phyloP scores from a whole-genome alignment of 2,329 filamentous ascomycete genomes.

The Fusarium anthophilum region DNA sequence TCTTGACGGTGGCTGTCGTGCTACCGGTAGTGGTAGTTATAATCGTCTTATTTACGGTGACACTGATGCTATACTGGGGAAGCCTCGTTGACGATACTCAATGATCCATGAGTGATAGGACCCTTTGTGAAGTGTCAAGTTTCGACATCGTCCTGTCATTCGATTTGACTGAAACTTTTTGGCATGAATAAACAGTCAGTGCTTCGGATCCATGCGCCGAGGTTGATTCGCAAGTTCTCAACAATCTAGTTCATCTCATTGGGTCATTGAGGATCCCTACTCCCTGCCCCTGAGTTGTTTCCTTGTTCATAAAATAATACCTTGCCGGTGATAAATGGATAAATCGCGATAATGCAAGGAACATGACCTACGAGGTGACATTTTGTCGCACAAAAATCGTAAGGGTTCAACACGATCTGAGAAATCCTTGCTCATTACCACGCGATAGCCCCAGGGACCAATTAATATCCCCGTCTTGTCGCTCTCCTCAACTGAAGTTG shows the following conservation, averaged over 20 bases:
- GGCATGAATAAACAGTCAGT: neutral
- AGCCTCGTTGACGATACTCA: neutral
- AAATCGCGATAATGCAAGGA: slow-evolving; percentile 3
- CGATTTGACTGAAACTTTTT: neutral
- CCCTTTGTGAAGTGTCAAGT: slow-evolving; percentile 12
- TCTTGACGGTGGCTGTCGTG: neutral
- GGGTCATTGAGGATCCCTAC: neutral
- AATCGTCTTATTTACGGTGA: neutral
- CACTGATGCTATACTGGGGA: neutral
- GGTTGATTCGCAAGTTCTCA: neutral
- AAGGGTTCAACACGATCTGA: neutral
- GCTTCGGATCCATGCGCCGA: slow-evolving; percentile 2
- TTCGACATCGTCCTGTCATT: slow-evolving; percentile 1
- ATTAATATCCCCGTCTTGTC: neutral
- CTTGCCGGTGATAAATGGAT: neutral
- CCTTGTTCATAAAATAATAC: neutral
- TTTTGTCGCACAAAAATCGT: neutral
- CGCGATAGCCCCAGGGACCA: neutral
- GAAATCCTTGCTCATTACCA: slow-evolving; percentile 11
- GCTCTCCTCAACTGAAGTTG: slow-evolving; percentile 19
- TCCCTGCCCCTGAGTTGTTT: slow-evolving; percentile 6
- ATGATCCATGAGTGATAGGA: neutral
- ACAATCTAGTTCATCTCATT: neutral
- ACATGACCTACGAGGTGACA: neutral
- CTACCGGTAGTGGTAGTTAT: neutral